Evolutionary conservation across 2,329 filamentous ascomycete species (phyloP), one percentile per base, ranked within the genome.

Genomic region (Fusarium longipes): DNA sequence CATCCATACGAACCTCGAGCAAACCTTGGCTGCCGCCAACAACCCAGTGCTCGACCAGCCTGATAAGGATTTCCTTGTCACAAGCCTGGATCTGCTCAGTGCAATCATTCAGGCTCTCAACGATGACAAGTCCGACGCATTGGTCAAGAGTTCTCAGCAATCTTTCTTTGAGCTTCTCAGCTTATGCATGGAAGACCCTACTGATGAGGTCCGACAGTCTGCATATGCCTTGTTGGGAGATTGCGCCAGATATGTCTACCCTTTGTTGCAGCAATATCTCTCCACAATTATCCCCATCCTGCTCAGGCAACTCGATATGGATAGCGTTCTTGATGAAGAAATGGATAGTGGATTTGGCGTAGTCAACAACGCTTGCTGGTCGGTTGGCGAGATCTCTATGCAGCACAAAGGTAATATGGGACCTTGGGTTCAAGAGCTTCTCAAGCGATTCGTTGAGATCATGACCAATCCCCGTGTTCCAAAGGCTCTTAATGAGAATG

Each of bases 351-450:
- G 89, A 15, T 97, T 97, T 77, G 93, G 93, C 62, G 94, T 98
- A 29, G 89, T 98, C 61, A 99, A 98, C 85, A 99, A 99, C 76
- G 95, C 96, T 22, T 98, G 95, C 81, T 99, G 96, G 96, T 96
- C 94, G 8, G 90, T 89, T 24, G 96, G 96, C 39, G 96, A 99
- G 81, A 96, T 98, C 64, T 89, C 93, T 17, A 89, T 97, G 78
- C 89, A 93, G 63, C 86, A 92, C 76, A 87, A 89, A 69, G 88
- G 89, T 64, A 88, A 86, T 53, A 92, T 97, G 87, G 85, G 85
- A 2, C 91, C 90, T 1, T 97, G 91, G 76, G 86, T 93, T 11
- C 89, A 92, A 22, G 87, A 91, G 64, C 82, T 99, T 17, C 89
- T 97, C 59, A 86, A 90, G 64, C 89, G 91, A 36, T 87, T 96